Base-by-base conservation (phyloP, 163 green algal species). In the Volvox carteri region DNA sequence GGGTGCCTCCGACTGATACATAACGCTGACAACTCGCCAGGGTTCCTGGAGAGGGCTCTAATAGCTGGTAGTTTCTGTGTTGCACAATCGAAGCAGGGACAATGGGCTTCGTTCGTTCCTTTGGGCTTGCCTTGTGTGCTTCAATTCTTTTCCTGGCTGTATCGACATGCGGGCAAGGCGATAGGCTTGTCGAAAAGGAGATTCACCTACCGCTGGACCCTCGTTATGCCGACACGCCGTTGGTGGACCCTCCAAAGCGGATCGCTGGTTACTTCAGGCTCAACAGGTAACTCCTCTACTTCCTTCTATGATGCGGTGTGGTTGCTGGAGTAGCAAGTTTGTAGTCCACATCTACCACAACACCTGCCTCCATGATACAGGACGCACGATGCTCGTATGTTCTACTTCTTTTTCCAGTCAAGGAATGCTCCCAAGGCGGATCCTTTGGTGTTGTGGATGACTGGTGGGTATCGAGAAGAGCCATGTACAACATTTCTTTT, bases 361-460 rank as follows among this genome's bases (percentile, higher is more conserved):
- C n/a, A n/a, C n/a, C n/a, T n/a, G n/a, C n/a, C n/a, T n/a, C n/a
- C n/a, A n/a, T n/a, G n/a, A 9, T 30, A 3, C 79, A 79, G 79
- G 79, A 98, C 96, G 0, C 86, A 95, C 16, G 95, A 97, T 52
- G 96, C 95, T 0, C 90, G 98, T 41, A 98, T 98, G 95, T 99
- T 99, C 81, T 98, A 98, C 91, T 98, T 98, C 80, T 97, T 94
- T 85, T 99, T 98, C 75, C 84, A 97, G 77, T 90, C 90, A 8
- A 90, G 96, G 11, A 25, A 73, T 74, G 28, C 41, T 1, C 70
- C 79, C 19, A 48, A 56, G 2, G 84, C 25, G 1, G 86, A 76
- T 33, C 87, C 68, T 0, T 81, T 99, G 16, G 96, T 99, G 7
- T 87, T 99, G 25, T 99, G 97, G 97, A 98, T 99, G 95, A 99